Base-by-base conservation (phyloP, 306 rosid genomes). In the Quercus agrifolia region DNA sequence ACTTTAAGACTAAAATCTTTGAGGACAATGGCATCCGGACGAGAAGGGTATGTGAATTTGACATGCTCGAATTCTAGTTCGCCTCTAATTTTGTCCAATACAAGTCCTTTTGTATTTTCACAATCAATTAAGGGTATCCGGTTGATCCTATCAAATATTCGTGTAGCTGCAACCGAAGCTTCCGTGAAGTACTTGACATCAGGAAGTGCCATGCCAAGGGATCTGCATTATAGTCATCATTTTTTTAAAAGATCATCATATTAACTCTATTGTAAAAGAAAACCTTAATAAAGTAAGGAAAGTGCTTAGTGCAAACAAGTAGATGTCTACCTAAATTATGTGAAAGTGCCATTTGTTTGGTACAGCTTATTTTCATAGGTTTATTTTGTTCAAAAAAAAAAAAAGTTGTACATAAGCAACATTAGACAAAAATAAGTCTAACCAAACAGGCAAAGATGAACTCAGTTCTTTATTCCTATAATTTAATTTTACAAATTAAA, bases 171-270 rank as follows among this genome's bases (percentile, higher is more conserved):
- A 7, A 91, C 85, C 8, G 91, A 83, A 71, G 97, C 98, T 85
- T 95, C 99, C 7, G 99, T 90, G 81, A 95, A 93, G 84, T 95
- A 88, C 78, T 90, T 95, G 85, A 95, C 76, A 77, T 95, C 99
- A 2, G 99, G 99, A 78, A 95, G 91, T 38, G 91, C 98, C 82
- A 90, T 91, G 85, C 99, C 99, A 44, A 95, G 88, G 33, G 99
- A 95, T 70, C 99, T 95, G 87, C 76, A 81, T 82, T 25, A 54
- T 74, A 74, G 56, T 33, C 49, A 79, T 46, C 49, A 18, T 35
- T 76, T 41, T 27, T 20, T 17, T 33, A 6, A 31, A 28, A 4
- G 18, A 15, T 64, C 13, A 4, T 13, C 3, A 0, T 63, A 13
- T 12, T 23, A 15, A 59, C 17, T 23, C 25, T 23, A 49, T 25